Conservation (phyloP, 2,329 filamentous ascomycete genomes). For the Lachnellula occidentalis region DNA sequence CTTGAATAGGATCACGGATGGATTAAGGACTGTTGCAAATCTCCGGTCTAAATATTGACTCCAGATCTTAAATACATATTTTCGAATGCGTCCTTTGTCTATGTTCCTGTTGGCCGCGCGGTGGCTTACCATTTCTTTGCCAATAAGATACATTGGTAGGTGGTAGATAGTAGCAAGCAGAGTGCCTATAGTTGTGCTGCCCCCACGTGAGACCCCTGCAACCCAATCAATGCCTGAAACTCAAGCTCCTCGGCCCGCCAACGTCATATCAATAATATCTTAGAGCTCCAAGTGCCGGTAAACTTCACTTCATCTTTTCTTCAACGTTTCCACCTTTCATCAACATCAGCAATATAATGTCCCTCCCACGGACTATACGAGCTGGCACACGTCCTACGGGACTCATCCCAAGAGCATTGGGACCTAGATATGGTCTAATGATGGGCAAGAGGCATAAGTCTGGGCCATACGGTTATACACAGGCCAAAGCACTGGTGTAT, state of each 20-base stretch:
- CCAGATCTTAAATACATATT: too few relatives aligned
- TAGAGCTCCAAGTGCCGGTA: neutral
- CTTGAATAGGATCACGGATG: too few relatives aligned
- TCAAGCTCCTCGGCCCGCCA: neutral
- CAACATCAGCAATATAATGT: slow-evolving; percentile 9
- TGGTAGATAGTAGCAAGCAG: too few relatives aligned
- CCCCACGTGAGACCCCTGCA: neutral
- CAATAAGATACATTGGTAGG: too few relatives aligned
- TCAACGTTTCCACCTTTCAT: too few relatives aligned
- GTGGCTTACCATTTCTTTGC: too few relatives aligned
- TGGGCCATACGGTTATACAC: slow-evolving; percentile 70
- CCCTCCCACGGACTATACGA: slow-evolving; percentile 12
- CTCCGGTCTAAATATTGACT: too few relatives aligned
- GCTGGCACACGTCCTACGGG: slow-evolving; percentile 4
- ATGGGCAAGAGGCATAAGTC: slow-evolving; percentile 40
- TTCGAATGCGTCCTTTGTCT: too few relatives aligned
- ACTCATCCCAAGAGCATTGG: slow-evolving; percentile 15
- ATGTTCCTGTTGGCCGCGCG: too few relatives aligned
- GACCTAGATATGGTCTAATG: slow-evolving; percentile 6
- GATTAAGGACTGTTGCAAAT: too few relatives aligned
- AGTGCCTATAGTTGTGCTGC: too few relatives aligned
- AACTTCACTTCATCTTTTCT: neutral
- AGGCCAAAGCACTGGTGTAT: slow-evolving; percentile 77
- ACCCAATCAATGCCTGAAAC: neutral
- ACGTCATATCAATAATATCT: neutral